Percentiles rank a stretch among this genome's conserved stretches.
Evolutionary conservation across 2,329 filamentous ascomycete species (phyloP).

Genomic region (Clonostachys solani): DNA sequence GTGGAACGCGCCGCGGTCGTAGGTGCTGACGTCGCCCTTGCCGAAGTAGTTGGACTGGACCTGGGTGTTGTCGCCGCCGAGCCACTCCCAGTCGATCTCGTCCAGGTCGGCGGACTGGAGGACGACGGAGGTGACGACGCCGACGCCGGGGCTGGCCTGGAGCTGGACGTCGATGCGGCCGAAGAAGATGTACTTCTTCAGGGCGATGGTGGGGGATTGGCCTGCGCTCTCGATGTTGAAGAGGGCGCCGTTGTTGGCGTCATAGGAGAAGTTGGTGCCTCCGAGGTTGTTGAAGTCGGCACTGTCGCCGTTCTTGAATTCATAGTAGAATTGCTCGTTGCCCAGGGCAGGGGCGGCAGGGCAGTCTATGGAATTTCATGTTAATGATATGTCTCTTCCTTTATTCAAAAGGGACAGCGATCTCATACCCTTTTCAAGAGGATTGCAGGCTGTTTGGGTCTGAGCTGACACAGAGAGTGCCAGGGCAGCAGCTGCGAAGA

Average conservation of each 20-base stretch:
- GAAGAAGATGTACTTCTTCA: slow-evolving; percentile 94
- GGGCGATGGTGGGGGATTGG: slow-evolving; percentile 69
- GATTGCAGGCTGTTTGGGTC: slow-evolving; percentile 53
- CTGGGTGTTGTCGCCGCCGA: slow-evolving; percentile 68
- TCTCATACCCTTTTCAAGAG: slow-evolving; percentile 41
- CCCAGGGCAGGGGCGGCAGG: slow-evolving; percentile 74
- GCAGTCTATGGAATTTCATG: slow-evolving; percentile 45
- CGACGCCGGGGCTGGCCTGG: slow-evolving; percentile 73
- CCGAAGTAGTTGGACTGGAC: slow-evolving; percentile 87
- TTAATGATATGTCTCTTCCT: too few species aligned
- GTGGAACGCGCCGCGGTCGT: slow-evolving; percentile 65
- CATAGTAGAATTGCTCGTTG: slow-evolving; percentile 48
- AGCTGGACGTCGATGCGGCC: slow-evolving; percentile 77
- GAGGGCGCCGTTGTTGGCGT: slow-evolving; percentile 40
- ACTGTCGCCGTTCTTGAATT: slow-evolving; percentile 73
- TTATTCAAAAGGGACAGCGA: too few species aligned
- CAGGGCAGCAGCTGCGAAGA: too few species aligned
- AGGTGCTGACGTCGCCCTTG: slow-evolving; percentile 67
- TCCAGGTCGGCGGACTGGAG: slow-evolving; percentile 88
- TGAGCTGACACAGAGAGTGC: slow-evolving; percentile 19
- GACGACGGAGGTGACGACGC: slow-evolving; percentile 86
- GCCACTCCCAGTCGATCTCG: slow-evolving; percentile 90
- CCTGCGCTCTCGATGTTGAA: slow-evolving; percentile 64
- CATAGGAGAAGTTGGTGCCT: slow-evolving; percentile 45
- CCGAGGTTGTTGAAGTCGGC: slow-evolving; percentile 41